Percentiles rank a stretch among this genome's conserved stretches.
These are phyloP conservation scores for Citrus trifoliata DNA, from an alignment of 345 rosid genomes.

Conservation along the genomic window DNA sequence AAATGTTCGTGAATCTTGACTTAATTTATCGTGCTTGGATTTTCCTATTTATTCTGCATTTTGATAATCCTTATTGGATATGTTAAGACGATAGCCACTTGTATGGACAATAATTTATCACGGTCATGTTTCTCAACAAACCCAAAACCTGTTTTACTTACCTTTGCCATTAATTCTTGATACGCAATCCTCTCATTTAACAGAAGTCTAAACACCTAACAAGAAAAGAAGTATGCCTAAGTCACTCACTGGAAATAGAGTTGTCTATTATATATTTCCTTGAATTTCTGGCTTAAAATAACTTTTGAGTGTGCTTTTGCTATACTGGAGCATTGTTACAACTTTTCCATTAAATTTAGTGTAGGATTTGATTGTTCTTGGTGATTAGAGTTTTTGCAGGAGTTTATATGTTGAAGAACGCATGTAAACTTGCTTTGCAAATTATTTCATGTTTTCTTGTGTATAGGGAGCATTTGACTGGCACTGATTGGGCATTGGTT, in stretches of 20 bases:
- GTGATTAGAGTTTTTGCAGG: not conserved
- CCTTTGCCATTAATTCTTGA: not conserved
- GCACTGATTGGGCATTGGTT: slow-evolving; percentile 86
- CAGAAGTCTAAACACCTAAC: not conserved
- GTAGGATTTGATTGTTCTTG: not conserved
- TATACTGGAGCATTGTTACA: too few species aligned
- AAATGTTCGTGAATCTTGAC: not conserved
- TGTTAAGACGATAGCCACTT: not conserved
- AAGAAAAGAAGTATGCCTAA: not conserved
- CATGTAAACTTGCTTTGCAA: not conserved
- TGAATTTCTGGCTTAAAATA: too few species aligned
- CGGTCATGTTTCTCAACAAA: not conserved
- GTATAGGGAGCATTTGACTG: slow-evolving; percentile 74
- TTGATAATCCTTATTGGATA: not conserved
- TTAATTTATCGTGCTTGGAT: not conserved
- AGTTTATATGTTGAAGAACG: not conserved
- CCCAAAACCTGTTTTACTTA: not conserved
- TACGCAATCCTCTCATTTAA: not conserved
- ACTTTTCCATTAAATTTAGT: not conserved
- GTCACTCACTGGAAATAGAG: not conserved
- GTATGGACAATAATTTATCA: not conserved
- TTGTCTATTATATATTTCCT: not conserved
- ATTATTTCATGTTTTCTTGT: slow-evolving; percentile 1
- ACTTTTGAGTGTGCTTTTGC: too few species aligned
- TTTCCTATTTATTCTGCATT: not conserved